Base-by-base conservation (phyloP, 2,329 filamentous ascomycete genomes). In the Aspergillus aculeatinus region DNA sequence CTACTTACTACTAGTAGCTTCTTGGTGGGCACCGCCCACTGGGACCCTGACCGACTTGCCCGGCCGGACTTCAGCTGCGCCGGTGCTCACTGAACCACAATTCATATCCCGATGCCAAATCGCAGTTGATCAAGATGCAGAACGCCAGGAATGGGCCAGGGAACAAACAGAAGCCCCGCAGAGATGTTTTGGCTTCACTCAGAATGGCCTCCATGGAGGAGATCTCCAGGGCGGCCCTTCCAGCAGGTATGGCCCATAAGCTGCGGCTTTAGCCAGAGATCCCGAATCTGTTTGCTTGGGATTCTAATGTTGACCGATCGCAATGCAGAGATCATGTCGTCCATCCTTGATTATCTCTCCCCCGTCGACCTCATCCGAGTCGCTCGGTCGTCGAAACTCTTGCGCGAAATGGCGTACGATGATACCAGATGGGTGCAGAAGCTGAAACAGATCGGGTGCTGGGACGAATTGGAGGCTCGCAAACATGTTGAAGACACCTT, bases 361-460 rank as follows among this genome's bases (percentile, higher is more conserved):
- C 85, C 96, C 29, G 81, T 89, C 61, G 94, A 97, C 75, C 88
- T 96, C 70, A 85, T 98, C 73, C 87, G 87, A 67, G 94, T 92
- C 72, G 94, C 95, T 49, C 88, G 89, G 64, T 88, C 90, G 25
- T 96, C 92, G 60, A 89, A 86, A 72, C 90, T 91, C 62, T 86
- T 98, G 83, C 89, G 90, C 72, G 95, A 99, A 78, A 99, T 99
- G 93, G 93, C 97, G 3, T 99, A 98, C 77, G 95, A 99, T 75
- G 95, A 99, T 76, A 91, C 92, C 53, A 85, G 94, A 79, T 99
- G 95, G 95, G 90, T 98, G 44, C 87, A 91, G 64, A 85, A 91
- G 64, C 78, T 99, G 57, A 90, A 90, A 73, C 87, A 84, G 60
- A 96, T 99, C 87, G 91, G 89, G 2, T 89, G 90, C 66, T 99